Conservation (phyloP, 257 asterid species). For the Anisodus acutangulus region DNA sequence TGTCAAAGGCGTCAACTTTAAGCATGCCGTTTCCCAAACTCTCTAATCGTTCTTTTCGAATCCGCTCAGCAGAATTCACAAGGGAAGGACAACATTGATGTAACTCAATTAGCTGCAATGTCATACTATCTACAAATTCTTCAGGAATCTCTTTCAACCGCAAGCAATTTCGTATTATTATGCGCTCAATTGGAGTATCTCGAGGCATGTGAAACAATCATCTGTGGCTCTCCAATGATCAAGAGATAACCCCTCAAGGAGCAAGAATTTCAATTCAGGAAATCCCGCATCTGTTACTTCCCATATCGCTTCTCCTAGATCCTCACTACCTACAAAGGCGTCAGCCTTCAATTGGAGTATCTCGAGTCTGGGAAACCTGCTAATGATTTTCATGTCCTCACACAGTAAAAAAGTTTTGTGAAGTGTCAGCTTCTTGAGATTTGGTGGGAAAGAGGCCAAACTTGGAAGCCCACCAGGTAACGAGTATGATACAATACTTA, state of each 20-base stretch:
- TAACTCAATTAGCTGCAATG: slow-evolving; percentile 22
- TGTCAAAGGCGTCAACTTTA: not conserved
- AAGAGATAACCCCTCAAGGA: slow-evolving; percentile 23
- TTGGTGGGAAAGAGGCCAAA: not conserved
- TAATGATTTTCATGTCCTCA: slow-evolving; percentile 13
- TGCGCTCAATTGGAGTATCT: no score
- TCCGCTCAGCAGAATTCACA: slow-evolving; percentile 25
- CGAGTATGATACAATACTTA: not conserved
- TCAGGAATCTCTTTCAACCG: slow-evolving; percentile 3
- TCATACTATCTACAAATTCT: slow-evolving; percentile 23
- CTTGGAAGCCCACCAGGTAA: not conserved
- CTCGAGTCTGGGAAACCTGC: slow-evolving; percentile 20
- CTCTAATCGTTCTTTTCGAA: slow-evolving; percentile 7
- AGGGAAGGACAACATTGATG: not conserved
- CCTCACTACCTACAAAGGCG: slow-evolving; percentile 9
- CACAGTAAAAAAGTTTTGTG: not conserved
- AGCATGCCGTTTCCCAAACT: no score
- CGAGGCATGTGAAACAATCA: slow-evolving; percentile 20
- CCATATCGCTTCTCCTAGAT: not conserved
- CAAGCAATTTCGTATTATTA: not conserved
- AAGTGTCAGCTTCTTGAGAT: slow-evolving; percentile 9
- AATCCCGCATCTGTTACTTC: slow-evolving; percentile 19
- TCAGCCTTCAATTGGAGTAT: not conserved
- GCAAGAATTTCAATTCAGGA: slow-evolving; percentile 20
- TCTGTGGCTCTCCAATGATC: not conserved